Evolutionary conservation across 768 basidiomycete genomes (phyloP), one percentile per base, ranked within the genome.

Genomic region (Hysterangium stoloniferum): DNA sequence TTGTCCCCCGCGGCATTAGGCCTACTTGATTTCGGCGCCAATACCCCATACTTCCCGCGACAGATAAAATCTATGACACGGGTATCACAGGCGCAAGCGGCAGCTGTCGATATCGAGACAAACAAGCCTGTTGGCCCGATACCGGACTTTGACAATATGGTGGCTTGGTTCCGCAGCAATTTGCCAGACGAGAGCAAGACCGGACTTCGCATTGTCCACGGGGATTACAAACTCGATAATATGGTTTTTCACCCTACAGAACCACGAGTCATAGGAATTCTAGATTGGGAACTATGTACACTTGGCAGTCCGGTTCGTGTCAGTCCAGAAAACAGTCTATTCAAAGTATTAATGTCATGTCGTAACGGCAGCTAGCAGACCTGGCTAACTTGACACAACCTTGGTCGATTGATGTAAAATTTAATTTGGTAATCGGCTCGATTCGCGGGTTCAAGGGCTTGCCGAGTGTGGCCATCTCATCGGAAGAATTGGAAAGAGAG

Each of bases 161-260:
- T 89, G 47, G 64, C 65, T 12, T 96, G 88, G 89, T 96, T 92
- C 65, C 67, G 71, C 53, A 64, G 66, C 25, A 76, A 88, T 60
- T 67, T 89, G 24, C 93, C 90, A 2, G 79, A 89, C 59, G 91
- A 94, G 66, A 69, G 62, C 55, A 80, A 80, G 62, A 77, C 75
- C 1, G 89, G 87, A 1, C 70, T 77, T 48, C 80, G 88, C n/a
- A 82, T 99, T 56, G 92, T 98, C 4, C 95, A 98, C 62, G 95
- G 95, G 24, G 95, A 99, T 66, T 98, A 89, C 64, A 99, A 99
- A 65, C 72, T 95, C n/a, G 95, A 99, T 66, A 99, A 99, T 64
- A 64, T 99, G 56, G 77, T 97, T 56, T 98, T 96, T 67, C 94
- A 98, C 58, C 84, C 86, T 0, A 89, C 83, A 0, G 84, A 97